Conservation (phyloP, 495 filamentous ascomycete species). For the Aspergillus bridgeri region DNA sequence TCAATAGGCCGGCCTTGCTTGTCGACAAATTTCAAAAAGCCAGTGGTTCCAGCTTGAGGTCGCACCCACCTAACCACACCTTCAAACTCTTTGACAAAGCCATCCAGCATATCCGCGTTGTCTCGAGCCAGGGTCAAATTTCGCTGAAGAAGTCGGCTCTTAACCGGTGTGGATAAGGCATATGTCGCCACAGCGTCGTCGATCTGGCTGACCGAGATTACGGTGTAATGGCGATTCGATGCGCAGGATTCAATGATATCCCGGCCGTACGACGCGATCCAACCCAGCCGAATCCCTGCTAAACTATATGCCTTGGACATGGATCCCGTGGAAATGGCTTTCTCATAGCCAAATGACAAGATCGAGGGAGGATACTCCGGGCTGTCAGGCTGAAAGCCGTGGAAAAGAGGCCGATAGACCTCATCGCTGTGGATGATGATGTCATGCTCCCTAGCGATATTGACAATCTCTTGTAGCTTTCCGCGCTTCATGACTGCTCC, state of each 20-base stretch:
- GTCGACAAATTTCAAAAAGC: conserved; percentile 60
- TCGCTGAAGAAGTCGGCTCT: conserved; percentile 56
- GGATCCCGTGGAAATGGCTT: conserved; percentile 65
- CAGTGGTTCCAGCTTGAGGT: conserved; percentile 72
- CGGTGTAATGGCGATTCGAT: conserved; percentile 68
- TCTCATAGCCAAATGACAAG: conserved; percentile 62
- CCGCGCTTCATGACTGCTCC: conserved; percentile 59
- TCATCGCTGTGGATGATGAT: conserved; percentile 72
- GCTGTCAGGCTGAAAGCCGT: conserved; percentile 39
- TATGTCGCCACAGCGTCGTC: conserved; percentile 71
- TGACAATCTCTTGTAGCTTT: conserved; percentile 54
- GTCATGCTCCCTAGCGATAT: conserved; percentile 52
- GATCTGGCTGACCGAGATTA: conserved; percentile 72
- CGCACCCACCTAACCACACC: conserved; percentile 59
- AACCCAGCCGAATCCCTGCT: conserved; percentile 73
- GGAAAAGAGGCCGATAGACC: conserved; percentile 79
- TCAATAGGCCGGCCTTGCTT: conserved; percentile 57
- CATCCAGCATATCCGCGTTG: conserved; percentile 59
- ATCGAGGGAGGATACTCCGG: conserved; percentile 56
- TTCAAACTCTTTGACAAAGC: conserved; percentile 57
- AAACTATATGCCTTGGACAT: conserved; percentile 79
- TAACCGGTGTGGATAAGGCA: conserved; percentile 55
- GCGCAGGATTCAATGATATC: conserved; percentile 57
- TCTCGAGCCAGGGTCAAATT: conserved; percentile 61
- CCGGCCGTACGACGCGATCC: conserved; percentile 62